These are phyloP conservation scores for Metschnikowia proteae DNA, from an alignment of 805 yeast species.

Conservation along the genomic window DNA sequence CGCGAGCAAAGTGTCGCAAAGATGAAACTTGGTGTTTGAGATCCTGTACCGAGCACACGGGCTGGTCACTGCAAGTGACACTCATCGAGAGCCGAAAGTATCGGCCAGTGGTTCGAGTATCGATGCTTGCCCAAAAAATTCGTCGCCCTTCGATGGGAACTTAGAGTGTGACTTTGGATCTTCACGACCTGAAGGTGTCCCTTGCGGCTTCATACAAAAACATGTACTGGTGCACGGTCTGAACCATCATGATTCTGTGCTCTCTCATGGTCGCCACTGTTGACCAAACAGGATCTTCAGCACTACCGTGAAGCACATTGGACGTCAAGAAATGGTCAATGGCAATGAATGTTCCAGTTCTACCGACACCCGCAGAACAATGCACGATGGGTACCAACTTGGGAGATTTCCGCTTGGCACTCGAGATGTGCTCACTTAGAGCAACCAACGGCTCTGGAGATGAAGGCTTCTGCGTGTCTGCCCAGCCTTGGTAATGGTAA, in stretches of 20 bases:
- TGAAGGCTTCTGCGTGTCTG: conserved; percentile 15
- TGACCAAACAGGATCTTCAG: conserved; percentile 26
- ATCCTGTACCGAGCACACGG: no score
- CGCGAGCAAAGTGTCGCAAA: conserved; percentile 1
- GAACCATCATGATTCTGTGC: conserved; percentile 43
- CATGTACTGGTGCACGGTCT: conserved; percentile 35
- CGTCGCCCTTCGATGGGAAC: no score
- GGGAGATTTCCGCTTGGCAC: conserved; percentile 6
- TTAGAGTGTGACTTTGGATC: background rate
- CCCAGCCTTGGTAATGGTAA: conserved; percentile 17
- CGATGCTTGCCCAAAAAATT: no score
- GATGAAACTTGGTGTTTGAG: background rate
- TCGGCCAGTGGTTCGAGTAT: no score
- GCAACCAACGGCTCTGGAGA: conserved; percentile 13
- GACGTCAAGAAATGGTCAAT: conserved; percentile 28
- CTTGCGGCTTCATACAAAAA: conserved; percentile 33
- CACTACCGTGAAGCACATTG: background rate
- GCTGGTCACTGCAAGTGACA: background rate
- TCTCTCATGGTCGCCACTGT: conserved; percentile 28
- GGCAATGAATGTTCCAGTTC: conserved; percentile 73
- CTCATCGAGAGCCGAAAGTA: no score
- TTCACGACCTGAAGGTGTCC: background rate
- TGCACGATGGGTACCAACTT: conserved; percentile 44
- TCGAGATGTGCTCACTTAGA: conserved; percentile 11
- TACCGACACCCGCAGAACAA: conserved; percentile 96